phyloP scores from a whole-genome alignment of 2,329 filamentous ascomycete genomes.

The Colletotrichum sp. region DNA sequence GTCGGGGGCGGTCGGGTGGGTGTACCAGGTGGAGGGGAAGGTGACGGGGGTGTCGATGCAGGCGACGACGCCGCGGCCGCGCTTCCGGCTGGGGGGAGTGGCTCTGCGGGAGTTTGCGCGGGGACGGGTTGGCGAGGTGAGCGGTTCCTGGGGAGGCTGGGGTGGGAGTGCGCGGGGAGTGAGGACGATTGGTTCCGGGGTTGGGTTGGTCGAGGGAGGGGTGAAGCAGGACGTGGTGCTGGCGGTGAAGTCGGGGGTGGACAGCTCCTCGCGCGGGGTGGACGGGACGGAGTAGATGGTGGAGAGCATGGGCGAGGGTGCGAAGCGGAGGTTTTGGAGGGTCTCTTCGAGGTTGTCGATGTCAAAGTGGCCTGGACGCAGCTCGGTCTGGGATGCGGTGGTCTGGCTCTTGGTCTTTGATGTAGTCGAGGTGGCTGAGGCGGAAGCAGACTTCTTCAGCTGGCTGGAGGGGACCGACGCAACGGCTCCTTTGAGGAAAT shows the following conservation, averaged over 20 bases:
- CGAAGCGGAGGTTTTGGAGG: slow-evolving; percentile 14
- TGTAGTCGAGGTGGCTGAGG: neutral
- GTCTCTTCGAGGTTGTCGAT: slow-evolving; percentile 16
- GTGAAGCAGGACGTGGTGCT: slow-evolving; percentile 12
- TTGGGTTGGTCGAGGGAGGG: slow-evolving; percentile 15
- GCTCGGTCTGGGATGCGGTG: neutral
- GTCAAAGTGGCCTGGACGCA: neutral
- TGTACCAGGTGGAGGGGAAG: slow-evolving; percentile 40
- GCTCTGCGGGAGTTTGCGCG: slow-evolving; percentile 13
- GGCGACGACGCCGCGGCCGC: slow-evolving; percentile 18
- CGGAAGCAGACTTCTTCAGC: neutral
- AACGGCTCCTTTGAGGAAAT: neutral
- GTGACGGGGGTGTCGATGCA: slow-evolving; percentile 32
- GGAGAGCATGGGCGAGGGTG: slow-evolving; percentile 16
- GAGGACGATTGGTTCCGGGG: neutral
- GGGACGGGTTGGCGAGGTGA: neutral
- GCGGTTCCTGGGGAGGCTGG: neutral
- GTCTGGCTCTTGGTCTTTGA: neutral
- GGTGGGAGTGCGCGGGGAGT: neutral
- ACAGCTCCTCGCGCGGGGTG: slow-evolving; percentile 1
- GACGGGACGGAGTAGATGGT: slow-evolving; percentile 16
- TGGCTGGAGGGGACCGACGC: neutral
- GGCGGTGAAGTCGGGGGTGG: slow-evolving; percentile 10
- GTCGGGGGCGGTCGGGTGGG: slow-evolving; percentile 32
- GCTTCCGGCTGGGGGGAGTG: slow-evolving; percentile 2